Evolutionary conservation across 257 asterid species (phyloP).

Genomic region (Striga asiatica): DNA sequence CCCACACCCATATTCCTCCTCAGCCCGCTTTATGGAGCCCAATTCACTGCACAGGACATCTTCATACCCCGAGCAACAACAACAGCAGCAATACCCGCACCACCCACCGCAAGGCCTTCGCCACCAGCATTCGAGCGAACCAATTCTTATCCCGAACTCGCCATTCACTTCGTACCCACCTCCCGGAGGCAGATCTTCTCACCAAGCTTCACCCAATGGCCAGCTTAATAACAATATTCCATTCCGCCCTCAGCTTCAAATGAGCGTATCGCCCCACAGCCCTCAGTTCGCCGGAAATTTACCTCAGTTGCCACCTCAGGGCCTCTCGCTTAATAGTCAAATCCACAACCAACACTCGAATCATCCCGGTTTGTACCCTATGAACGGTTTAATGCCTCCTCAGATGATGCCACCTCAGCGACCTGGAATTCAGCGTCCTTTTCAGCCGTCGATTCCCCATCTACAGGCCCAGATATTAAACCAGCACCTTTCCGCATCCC

Average conservation of each 20-base stretch:
- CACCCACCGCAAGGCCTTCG: conserved; percentile 39
- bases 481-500: conserved; percentile 45
- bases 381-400: conserved; percentile 34
- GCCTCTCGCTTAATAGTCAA: conserved; percentile 41
- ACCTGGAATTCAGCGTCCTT: conserved; percentile 43
- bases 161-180: conserved; percentile 74
- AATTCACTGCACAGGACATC: conserved; percentile 62
- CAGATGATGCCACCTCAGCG: conserved; percentile 57
- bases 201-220: conserved; percentile 60
- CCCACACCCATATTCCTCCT: conserved; percentile 52
- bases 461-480: conserved; percentile 42
- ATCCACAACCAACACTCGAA: conserved; percentile 53
- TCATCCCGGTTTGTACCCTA: conserved; percentile 35
- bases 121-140: conserved; percentile 65
- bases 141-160: conserved; percentile 47
- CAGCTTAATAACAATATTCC: conserved; percentile 35
- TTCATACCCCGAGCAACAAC: conserved; percentile 72
- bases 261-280: conserved; percentile 51
- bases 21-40: conserved; percentile 33
- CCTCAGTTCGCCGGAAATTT: conserved; percentile 58
- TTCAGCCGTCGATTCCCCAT: conserved; percentile 50
- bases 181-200: conserved; percentile 56
- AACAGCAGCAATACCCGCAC: conserved; percentile 45
- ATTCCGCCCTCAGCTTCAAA: conserved; percentile 36
- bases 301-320: conserved; percentile 40